A percentile compares a stretch with the other conserved stretches of the same genome.
These are phyloP conservation scores for Sclerotinia spermophila DNA, from an alignment of 2,329 filamentous ascomycete genomes.

Conservation along the genomic window DNA sequence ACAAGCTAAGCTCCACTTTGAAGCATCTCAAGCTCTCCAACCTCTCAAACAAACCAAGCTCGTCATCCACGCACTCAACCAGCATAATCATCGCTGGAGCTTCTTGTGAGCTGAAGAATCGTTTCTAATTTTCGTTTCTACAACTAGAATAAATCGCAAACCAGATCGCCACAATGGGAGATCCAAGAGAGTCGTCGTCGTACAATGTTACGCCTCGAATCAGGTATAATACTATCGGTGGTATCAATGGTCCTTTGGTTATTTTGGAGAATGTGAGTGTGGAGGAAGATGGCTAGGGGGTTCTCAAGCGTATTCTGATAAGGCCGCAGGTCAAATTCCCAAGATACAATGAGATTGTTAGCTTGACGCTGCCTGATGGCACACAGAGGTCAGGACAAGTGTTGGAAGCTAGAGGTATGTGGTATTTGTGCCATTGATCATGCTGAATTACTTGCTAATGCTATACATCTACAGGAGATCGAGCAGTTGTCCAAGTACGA, in stretches of 20 bases:
- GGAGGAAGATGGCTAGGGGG: not conserved
- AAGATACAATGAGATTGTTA: conserved; percentile 96
- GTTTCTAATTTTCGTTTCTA: not conserved
- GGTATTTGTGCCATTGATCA: conserved; percentile 16
- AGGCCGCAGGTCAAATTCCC: conserved; percentile 87
- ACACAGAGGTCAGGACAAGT: conserved; percentile 92
- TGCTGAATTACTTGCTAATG: conserved; percentile 24
- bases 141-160: not conserved
- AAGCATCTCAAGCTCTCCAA: conserved; percentile 21
- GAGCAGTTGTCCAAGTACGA: conserved; percentile 88
- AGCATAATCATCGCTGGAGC: conserved; percentile 18
- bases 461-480: conserved; percentile 59
- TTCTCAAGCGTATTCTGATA: conserved; percentile 24
- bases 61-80: conserved; percentile 9
- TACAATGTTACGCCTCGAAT: conserved; percentile 62
- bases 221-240: conserved; percentile 96
- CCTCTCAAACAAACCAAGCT: conserved; percentile 19
- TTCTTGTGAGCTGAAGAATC: conserved; percentile 18
- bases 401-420: conserved; percentile 86
- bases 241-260: conserved; percentile 96
- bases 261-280: conserved; percentile 86
- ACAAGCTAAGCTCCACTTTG: conserved; percentile 19
- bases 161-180: conserved; percentile 34
- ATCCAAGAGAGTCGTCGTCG: conserved; percentile 39
- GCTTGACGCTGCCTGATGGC: conserved; percentile 91